Evolutionary conservation across 23 red algal genomes (phyloP).

Genomic region (Cyanidiococcus yangmingshanensis): DNA sequence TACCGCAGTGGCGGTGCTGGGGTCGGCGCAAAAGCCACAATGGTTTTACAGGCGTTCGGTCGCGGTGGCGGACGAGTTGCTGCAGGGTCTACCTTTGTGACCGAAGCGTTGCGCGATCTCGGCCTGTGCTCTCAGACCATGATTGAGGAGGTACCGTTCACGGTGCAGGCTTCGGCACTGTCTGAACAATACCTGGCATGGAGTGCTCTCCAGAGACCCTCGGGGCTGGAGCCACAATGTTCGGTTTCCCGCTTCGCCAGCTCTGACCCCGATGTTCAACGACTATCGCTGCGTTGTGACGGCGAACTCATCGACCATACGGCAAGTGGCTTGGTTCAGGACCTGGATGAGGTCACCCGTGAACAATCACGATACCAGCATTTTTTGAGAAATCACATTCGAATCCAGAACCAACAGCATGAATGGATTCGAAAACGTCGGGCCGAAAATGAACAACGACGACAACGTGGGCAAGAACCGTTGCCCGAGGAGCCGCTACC

Average conservation of each 20-base stretch:
- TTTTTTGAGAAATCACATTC: constrained; percentile 67
- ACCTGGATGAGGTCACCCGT: constrained; percentile 70
- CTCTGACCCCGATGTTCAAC: constrained; percentile 45
- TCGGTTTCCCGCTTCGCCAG: not conserved
- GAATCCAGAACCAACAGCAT: constrained; percentile 38
- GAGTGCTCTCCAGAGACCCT: not conserved
- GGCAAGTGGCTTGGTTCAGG: constrained; percentile 59
- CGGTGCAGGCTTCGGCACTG: constrained; percentile 49
- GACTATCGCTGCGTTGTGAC: constrained; percentile 47
- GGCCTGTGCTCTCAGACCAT: constrained; percentile 30
- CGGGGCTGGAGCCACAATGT: not conserved
- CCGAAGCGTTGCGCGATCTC: constrained; percentile 21
- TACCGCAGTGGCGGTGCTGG: constrained; percentile 9
- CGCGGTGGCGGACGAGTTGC: constrained; percentile 7
- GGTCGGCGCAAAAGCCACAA: not conserved
- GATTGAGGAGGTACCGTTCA: constrained; percentile 77
- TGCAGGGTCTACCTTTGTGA: constrained; percentile 9
- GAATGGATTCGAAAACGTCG: constrained; percentile 73
- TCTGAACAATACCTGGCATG: constrained; percentile 51
- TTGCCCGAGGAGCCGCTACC: constrained; percentile 71
- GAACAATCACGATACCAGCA: constrained; percentile 87
- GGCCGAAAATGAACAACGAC: constrained; percentile 48
- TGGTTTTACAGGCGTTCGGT: not conserved
- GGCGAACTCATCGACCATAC: constrained; percentile 64
- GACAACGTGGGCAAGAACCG: constrained; percentile 47